Conservation (phyloP, 2,329 filamentous ascomycete species). For the Cladosporium sp. region DNA sequence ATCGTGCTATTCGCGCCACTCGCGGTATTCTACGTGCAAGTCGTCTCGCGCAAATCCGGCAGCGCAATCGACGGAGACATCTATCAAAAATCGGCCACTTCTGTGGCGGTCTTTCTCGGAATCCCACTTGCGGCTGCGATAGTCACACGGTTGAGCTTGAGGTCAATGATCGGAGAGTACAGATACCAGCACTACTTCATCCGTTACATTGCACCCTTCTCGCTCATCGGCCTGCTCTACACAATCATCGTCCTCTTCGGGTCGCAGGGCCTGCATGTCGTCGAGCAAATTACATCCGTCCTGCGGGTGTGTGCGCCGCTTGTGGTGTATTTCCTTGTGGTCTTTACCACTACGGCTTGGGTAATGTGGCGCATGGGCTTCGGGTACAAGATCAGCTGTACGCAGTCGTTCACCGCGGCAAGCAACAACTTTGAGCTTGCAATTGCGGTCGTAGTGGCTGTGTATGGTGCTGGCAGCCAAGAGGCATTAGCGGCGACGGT, state of each 20-base stretch:
- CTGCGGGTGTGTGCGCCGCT: slow-evolving; percentile 76
- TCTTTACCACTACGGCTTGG: slow-evolving; percentile 68
- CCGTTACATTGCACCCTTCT: slow-evolving; percentile 66
- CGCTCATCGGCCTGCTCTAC: slow-evolving; percentile 77
- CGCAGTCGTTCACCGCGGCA: slow-evolving; percentile 82
- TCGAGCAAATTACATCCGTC: slow-evolving; percentile 79
- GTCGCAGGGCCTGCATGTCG: slow-evolving; percentile 70
- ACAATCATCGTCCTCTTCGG: slow-evolving; percentile 85
- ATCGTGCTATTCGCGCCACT: slow-evolving; percentile 47
- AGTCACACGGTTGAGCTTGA: slow-evolving; percentile 64
- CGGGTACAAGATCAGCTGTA: slow-evolving; percentile 64
- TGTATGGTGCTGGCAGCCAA: slow-evolving; percentile 71
- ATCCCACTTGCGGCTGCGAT: slow-evolving; percentile 78
- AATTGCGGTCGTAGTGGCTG: slow-evolving; percentile 80
- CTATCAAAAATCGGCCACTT: slow-evolving; percentile 59
- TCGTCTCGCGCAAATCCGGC: slow-evolving; percentile 53
- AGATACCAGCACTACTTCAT: slow-evolving; percentile 70
- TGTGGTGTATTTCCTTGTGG: slow-evolving; percentile 71
- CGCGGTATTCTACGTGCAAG: slow-evolving; percentile 53
- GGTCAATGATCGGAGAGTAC: slow-evolving; percentile 48
- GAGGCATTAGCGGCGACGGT: slow-evolving; percentile 80
- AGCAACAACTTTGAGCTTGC: slow-evolving; percentile 94
- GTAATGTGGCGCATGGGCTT: slow-evolving; percentile 65
- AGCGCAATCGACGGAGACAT: slow-evolving; percentile 34
- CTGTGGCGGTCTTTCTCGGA: slow-evolving; percentile 76